Base-by-base conservation (phyloP, 805 yeast species). In the Teunomyces panamensis region DNA sequence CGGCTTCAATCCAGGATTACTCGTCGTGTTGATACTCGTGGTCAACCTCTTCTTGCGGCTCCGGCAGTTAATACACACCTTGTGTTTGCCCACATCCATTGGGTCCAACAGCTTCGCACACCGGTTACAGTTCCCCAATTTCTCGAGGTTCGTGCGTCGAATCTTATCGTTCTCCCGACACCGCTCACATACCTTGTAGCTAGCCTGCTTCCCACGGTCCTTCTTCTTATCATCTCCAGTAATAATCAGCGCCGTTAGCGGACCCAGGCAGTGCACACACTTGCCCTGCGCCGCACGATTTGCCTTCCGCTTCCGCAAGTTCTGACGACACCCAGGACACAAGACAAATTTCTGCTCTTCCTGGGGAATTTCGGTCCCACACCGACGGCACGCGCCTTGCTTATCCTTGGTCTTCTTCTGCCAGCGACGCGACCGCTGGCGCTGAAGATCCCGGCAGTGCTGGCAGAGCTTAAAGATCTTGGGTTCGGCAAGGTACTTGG, bases 181-280 rank as follows among this genome's bases (percentile, higher is more conserved):
- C 52, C 87, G 67, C 49, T 74, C 68, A 58, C 89, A 84, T n/a
- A 84, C 88, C 58, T 83, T 83, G 63, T 68, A 83, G 45, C 69
- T 71, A 14, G 59, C 63, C 30, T 51, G 20, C 32, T 53, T 57
- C 30, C 56, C 49, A 35, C 61, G 56, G 32, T 60, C 62, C 48
- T 57, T 59, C 34, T 41, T 54, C 39, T 56, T 56, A 9, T 55
- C 59, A 28, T 64, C 68, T 24, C 60, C 64, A 11, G 66, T 59
- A 28, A 69, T 62, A 27, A 71, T 68, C 46, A 70, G 67, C 1
- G 75, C 68, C 47, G 71, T 74, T 5, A 73, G 60, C 6, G 83
- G 81, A 2, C 87, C 86, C 1, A 83, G 71, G 51, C 89, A 84
- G 57, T 84, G 88, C 11, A 84, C 85, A 65, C 89, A 84, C 55